A percentile compares a stretch with the other conserved stretches of the same genome.
These are phyloP conservation scores for Melanopsichium pennsylvanicum DNA, from an alignment of 1,284 basidiomycete species.

Conservation along the genomic window DNA sequence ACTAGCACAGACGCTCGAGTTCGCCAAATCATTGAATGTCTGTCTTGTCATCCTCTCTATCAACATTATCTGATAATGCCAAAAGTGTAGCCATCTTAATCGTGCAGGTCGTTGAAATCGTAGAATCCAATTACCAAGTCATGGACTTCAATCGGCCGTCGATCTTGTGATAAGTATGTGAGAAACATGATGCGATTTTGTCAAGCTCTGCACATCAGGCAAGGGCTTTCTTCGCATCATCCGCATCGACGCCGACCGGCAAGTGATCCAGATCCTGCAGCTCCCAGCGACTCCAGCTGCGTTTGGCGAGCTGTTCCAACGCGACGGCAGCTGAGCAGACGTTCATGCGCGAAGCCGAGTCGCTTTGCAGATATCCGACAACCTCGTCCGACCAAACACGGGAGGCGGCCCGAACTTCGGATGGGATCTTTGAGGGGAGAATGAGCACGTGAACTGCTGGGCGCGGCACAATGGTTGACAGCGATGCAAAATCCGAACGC, in stretches of 20 bases:
- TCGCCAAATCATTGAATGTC: no score
- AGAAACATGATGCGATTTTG: neutral
- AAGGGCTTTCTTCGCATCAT: conserved; percentile 16
- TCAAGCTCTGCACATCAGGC: neutral
- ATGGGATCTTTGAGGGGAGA: conserved; percentile 46
- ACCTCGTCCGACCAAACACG: conserved; percentile 47
- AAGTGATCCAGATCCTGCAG: conserved; percentile 30
- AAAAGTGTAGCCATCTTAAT: no score
- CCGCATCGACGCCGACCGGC: conserved; percentile 43
- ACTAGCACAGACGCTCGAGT: no score
- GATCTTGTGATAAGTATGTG: no score
- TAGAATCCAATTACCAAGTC: no score
- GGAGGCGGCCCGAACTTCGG: conserved; percentile 41
- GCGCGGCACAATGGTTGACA: conserved; percentile 19
- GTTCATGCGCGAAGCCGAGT: conserved; percentile 30
- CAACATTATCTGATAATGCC: no score
- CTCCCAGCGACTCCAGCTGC: conserved; percentile 22
- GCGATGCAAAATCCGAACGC: neutral
- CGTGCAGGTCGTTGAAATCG: no score
- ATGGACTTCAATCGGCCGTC: no score
- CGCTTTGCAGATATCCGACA: conserved; percentile 19
- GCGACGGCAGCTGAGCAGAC: conserved; percentile 22
- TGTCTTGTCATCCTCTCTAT: no score
- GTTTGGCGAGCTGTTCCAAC: conserved; percentile 22
- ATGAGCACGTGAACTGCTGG: conserved; percentile 56